Evolutionary conservation across 2,329 filamentous ascomycete genomes (phyloP).

Genomic region (Berkeleyomyces basicola): DNA sequence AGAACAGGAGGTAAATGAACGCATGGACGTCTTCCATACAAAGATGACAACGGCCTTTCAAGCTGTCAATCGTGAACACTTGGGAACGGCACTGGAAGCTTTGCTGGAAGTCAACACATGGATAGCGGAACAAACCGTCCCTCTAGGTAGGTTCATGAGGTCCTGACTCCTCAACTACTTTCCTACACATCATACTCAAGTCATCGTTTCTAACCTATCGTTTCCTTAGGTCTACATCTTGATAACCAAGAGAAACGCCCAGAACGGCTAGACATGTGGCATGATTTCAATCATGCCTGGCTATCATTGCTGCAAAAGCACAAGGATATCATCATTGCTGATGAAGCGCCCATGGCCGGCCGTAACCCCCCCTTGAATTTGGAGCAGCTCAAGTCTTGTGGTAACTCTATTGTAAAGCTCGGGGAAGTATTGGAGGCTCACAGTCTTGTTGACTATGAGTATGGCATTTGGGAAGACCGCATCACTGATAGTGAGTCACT

Average conservation of each 20-base stretch:
- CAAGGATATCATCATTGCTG: slow-evolving; percentile 53
- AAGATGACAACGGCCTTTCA: background rate
- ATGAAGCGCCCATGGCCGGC: slow-evolving; percentile 43
- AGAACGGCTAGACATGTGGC: slow-evolving; percentile 74
- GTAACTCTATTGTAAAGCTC: slow-evolving; percentile 61
- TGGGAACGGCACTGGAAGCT: background rate
- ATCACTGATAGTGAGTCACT: slow-evolving; percentile 59
- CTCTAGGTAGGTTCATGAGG: background rate
- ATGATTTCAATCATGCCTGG: slow-evolving; percentile 90
- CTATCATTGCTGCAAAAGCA: slow-evolving; percentile 69
- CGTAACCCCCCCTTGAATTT: slow-evolving; percentile 32
- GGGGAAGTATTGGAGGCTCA: slow-evolving; percentile 79
- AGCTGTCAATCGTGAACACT: background rate
- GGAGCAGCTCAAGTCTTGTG: slow-evolving; percentile 60
- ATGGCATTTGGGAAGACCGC: slow-evolving; percentile 89
- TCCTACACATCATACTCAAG: background rate
- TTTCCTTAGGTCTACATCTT: slow-evolving; percentile 12
- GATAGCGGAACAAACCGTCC: background rate
- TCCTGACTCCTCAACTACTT: background rate
- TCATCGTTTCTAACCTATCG: background rate
- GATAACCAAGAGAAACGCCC: slow-evolving; percentile 12
- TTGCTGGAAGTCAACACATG: background rate
- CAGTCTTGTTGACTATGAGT: slow-evolving; percentile 93
- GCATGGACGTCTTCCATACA: background rate
- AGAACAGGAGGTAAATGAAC: background rate